Evolutionary conservation across 1,284 basidiomycete species (phyloP), one percentile per base, ranked within the genome.

Genomic region (Ceratobasidium sp.): DNA sequence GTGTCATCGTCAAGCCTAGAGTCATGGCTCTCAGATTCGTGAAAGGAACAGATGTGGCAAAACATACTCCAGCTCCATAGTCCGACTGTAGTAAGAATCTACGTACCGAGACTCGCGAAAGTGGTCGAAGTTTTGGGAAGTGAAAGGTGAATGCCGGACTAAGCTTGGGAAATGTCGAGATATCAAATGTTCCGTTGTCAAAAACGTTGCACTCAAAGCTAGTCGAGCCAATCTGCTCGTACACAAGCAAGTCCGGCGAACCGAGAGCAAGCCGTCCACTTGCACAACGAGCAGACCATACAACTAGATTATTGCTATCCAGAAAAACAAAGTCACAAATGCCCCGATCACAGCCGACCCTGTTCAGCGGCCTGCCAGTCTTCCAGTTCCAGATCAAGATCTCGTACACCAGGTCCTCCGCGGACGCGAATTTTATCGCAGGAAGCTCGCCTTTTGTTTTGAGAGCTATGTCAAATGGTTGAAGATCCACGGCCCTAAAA

Each of bases 351-450:
- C 23, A 69, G 23, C 15, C 49, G 9, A 72, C 46, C 2, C 70
- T 5, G 26, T 61, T 3, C 26, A 72, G 10, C 13, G 61, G 40
- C 15, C 3, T n/a, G 33, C 70, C 70, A 28, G 56, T 26, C 28
- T 18, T 61, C 70, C 70, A 72, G 46, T 72, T 40, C 70, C 70
- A 72, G 12, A 6, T 33, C 33, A 33, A 33, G 33, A 33, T 33
- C 4, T 33, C 33, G 33, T 33, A 33, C 2, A 33, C 33, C 2
- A 33, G 6, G 6, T n/a, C 5, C 42, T 2, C 2, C 10, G 10
- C 9, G 33, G 3, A 3, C 3, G 58, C 13, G 49, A 72, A 60
- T 18, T 61, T 72, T 3, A 61, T 28, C 3, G 46, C 44, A 40
- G 61, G 3, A 20, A 61, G 33, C 5, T 60, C 12, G 23, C n/a